These are phyloP conservation scores for Saccharomyces pastorianus DNA, from an alignment of 1,139 yeast species.

Conservation along the genomic window DNA sequence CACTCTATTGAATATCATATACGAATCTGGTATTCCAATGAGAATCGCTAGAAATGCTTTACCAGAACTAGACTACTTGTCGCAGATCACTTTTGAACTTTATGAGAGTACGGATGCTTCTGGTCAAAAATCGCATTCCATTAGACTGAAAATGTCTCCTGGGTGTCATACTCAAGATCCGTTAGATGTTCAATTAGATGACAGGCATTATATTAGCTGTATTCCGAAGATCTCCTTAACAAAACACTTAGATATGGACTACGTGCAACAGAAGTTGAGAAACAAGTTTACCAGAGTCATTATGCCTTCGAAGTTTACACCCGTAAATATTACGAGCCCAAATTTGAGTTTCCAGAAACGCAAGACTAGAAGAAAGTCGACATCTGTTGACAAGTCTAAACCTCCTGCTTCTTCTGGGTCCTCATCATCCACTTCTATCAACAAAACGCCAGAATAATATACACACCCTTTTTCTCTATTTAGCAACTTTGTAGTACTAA, in stretches of 20 bases:
- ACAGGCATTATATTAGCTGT: slow-evolving; percentile 93
- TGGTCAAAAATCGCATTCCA: slow-evolving; percentile 73
- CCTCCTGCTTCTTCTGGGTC: not conserved
- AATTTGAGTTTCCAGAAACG: slow-evolving; percentile 28
- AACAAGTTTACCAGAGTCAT: slow-evolving; percentile 80
- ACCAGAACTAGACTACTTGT: slow-evolving; percentile 91
- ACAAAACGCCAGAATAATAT: not conserved
- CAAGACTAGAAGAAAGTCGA: slow-evolving; percentile 5
- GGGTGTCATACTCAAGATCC: slow-evolving; percentile 99
- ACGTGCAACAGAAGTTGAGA: slow-evolving; percentile 74
- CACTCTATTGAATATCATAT: slow-evolving; percentile 80
- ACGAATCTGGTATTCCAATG: slow-evolving; percentile 92
- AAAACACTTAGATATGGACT: slow-evolving; percentile 85
- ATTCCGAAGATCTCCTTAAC: slow-evolving; percentile 86
- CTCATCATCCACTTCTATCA: not conserved
- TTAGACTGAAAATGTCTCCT: slow-evolving; percentile 83
- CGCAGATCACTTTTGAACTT: slow-evolving; percentile 89
- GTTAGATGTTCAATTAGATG: slow-evolving; percentile 89
- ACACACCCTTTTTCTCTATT: not conserved
- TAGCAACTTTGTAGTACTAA: too few relatives aligned
- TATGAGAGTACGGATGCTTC: slow-evolving; percentile 70
- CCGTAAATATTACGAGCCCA: slow-evolving; percentile 79
- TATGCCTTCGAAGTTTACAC: slow-evolving; percentile 83
- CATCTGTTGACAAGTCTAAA: not conserved
- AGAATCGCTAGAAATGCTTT: slow-evolving; percentile 88